Conservation (phyloP, 2,329 filamentous ascomycete genomes). For the Cladosporium oxysporum region DNA sequence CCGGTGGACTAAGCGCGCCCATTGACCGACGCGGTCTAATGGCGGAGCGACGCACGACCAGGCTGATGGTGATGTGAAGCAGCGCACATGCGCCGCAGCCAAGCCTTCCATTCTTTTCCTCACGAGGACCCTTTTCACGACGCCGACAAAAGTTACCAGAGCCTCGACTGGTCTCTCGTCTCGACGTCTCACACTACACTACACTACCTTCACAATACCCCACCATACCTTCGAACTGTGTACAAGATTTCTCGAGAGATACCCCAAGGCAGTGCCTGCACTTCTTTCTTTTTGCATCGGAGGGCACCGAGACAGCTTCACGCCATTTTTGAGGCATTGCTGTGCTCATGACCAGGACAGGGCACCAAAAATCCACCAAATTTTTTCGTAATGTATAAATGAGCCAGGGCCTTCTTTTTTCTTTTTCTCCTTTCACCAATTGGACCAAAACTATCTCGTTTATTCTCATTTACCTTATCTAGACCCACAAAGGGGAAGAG, state of each 20-base stretch:
- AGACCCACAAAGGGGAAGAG: background rate
- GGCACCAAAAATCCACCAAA: background rate
- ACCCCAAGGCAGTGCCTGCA: conserved; percentile 19
- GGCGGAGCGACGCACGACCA: conserved; percentile 39
- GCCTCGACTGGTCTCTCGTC: background rate
- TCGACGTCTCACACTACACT: background rate
- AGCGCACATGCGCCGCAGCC: background rate
- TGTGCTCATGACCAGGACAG: conserved; percentile 1
- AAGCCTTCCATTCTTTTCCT: background rate
- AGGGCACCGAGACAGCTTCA: background rate
- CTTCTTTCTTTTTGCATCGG: conserved; percentile 10
- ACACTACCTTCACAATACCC: background rate
- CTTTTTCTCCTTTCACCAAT: background rate
- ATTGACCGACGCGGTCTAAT: conserved; percentile 28
- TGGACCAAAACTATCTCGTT: background rate
- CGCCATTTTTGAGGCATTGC: background rate
- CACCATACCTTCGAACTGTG: conserved; percentile 2
- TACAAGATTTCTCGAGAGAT: conserved; percentile 18
- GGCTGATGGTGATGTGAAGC: conserved; percentile 38
- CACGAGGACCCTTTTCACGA: background rate
- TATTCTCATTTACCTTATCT: background rate
- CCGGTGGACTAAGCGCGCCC: conserved; percentile 22
- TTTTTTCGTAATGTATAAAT: conserved; percentile 13
- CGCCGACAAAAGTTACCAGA: background rate
- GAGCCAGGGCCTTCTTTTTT: background rate